Percentiles rank a stretch among this genome's conserved stretches.
Evolutionary conservation across 306 rosid genomes (phyloP).

Genomic region (Carpinus fangiana): DNA sequence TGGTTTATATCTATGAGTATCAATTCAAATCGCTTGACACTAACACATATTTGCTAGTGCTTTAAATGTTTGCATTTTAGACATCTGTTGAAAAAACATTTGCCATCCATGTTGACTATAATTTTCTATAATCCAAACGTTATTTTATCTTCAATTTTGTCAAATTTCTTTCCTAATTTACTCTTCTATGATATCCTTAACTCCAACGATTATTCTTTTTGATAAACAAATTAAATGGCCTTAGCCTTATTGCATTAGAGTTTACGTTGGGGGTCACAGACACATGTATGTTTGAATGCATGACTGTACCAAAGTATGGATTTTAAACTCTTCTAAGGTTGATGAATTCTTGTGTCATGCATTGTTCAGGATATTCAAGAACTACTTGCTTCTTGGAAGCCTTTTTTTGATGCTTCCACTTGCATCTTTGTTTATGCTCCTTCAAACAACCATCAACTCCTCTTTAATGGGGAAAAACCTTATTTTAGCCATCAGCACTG

Average conservation of each 20-base stretch:
- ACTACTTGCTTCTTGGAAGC: constrained; percentile 78
- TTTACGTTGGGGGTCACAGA: background rate
- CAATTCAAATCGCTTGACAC: background rate
- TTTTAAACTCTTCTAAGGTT: constrained; percentile 18
- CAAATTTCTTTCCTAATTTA: background rate
- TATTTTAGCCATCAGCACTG: constrained; percentile 55
- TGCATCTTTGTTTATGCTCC: constrained; percentile 76
- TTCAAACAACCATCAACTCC: constrained; percentile 79
- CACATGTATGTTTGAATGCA: background rate
- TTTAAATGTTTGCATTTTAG: background rate
- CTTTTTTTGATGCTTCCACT: constrained; percentile 73
- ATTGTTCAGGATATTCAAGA: constrained; percentile 86
- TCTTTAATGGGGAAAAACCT: constrained; percentile 71
- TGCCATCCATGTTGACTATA: background rate
- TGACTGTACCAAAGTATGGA: background rate
- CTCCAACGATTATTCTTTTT: background rate
- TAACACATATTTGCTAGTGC: background rate
- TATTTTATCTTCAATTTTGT: background rate
- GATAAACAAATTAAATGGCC: background rate
- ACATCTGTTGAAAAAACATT: background rate
- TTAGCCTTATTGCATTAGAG: background rate
- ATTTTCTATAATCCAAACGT: background rate
- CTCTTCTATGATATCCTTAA: background rate
- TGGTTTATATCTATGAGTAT: background rate
- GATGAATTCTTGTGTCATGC: constrained; percentile 25